These are phyloP conservation scores for Colletotrichum spaethianum DNA, from an alignment of 2,329 filamentous ascomycete genomes.

Conservation along the genomic window DNA sequence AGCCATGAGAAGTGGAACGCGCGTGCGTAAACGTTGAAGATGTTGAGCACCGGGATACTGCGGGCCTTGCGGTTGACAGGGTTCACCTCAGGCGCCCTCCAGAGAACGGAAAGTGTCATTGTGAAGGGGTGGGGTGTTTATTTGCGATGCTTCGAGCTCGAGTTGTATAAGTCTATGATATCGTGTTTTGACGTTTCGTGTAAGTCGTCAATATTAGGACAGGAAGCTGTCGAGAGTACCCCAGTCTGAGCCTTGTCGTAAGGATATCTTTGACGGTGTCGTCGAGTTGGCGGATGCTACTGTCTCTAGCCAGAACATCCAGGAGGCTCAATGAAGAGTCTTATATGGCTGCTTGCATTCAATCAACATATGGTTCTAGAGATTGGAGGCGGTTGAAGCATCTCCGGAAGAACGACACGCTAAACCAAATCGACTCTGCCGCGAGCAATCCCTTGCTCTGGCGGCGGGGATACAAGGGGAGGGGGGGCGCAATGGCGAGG, in stretches of 20 bases:
- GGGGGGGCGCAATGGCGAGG: constrained; percentile 10
- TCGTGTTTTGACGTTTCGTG: neutral
- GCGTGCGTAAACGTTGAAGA: constrained; percentile 83
- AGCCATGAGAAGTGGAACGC: constrained; percentile 94
- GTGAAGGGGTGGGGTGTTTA: constrained; percentile 24
- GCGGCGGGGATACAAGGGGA: constrained; percentile 30
- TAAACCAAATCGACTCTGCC: constrained; percentile 37
- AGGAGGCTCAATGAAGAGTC: constrained; percentile 3
- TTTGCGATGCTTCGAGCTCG: neutral
- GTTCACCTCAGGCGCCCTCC: constrained; percentile 79
- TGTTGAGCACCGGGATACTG: constrained; percentile 84
- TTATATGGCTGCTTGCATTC: constrained; percentile 30
- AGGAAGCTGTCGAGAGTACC: neutral
- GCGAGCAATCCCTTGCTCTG: constrained; percentile 35
- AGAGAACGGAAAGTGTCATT: constrained; percentile 58
- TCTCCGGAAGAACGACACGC: constrained; percentile 36
- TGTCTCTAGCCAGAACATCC: neutral
- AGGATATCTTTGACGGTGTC: neutral
- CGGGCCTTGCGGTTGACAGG: constrained; percentile 87
- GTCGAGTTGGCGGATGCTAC: neutral
- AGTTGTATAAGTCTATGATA: neutral
- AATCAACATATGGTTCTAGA: constrained; percentile 16
- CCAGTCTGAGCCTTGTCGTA: neutral
- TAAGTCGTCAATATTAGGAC: constrained; percentile 2
- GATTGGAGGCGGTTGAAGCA: constrained; percentile 27